These are phyloP conservation scores for Penicillium ucsense DNA, from an alignment of 495 filamentous ascomycete genomes.

Conservation along the genomic window DNA sequence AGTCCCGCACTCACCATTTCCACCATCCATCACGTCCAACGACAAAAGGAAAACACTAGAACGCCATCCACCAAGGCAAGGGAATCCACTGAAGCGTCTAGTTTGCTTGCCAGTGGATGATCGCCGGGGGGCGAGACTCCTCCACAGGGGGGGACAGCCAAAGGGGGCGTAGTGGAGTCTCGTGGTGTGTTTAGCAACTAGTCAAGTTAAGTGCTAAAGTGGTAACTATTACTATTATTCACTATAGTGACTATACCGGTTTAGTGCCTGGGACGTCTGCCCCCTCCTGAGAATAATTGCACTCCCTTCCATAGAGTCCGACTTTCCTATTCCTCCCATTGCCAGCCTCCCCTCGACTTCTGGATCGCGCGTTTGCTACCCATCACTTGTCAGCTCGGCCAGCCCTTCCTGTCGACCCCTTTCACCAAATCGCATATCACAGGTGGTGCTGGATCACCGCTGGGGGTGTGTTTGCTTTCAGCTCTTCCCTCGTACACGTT, in stretches of 20 bases:
- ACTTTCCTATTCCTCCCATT: no score
- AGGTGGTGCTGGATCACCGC: slow-evolving; percentile 15
- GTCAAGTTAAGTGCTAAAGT: no score
- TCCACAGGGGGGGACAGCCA: slow-evolving; percentile 6
- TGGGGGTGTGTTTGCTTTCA: neutral
- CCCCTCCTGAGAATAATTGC: no score
- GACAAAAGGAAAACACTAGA: neutral
- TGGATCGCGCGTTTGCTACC: no score
- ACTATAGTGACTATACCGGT: no score
- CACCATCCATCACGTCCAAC: no score
- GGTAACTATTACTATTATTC: no score
- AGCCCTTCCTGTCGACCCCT: neutral
- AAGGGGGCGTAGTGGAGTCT: slow-evolving; percentile 14
- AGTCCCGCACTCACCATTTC: no score
- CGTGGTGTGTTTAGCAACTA: slow-evolving; percentile 4
- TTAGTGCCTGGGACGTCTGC: no score
- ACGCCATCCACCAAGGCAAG: neutral
- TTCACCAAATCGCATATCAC: neutral
- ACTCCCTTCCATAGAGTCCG: no score
- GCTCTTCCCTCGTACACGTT: neutral
- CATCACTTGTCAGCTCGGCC: neutral
- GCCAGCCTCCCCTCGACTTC: no score
- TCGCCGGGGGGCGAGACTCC: slow-evolving; percentile 19
- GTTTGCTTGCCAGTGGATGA: slow-evolving; percentile 10
- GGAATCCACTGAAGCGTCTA: neutral